phyloP scores from a whole-genome alignment of 2,329 filamentous ascomycete genomes.

The Colletotrichum viniferum region DNA sequence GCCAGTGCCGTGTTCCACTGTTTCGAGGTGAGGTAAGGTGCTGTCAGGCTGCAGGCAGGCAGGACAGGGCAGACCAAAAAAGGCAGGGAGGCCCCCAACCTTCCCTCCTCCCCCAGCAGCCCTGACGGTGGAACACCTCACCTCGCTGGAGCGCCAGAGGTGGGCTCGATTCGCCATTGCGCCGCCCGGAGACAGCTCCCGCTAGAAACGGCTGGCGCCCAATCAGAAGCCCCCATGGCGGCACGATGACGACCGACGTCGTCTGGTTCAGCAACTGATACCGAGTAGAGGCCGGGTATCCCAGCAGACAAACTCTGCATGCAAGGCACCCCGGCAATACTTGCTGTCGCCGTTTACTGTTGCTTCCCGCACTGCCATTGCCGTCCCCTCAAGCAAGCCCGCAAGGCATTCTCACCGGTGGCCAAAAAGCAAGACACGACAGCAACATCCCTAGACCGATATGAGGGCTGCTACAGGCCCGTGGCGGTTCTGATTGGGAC shows the following conservation, averaged over 20 bases:
- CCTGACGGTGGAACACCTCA: not conserved
- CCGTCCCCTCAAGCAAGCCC: not conserved
- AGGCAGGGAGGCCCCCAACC: not conserved
- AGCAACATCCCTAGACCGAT: not conserved
- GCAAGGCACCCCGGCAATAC: constrained; percentile 17
- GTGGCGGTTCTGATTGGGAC: not conserved
- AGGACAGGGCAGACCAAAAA: not conserved
- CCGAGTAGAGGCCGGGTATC: not conserved
- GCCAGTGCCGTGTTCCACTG: not conserved
- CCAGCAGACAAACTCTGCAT: constrained; percentile 9
- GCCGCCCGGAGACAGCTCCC: not conserved
- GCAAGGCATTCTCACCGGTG: not conserved
- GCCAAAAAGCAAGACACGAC: not conserved
- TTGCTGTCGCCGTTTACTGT: not conserved
- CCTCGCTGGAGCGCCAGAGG: not conserved
- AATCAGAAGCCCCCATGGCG: not conserved
- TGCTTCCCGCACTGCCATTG: not conserved
- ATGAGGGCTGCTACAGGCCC: not conserved
- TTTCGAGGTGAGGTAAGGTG: not conserved
- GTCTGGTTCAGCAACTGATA: not conserved
- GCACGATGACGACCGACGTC: constrained; percentile 9
- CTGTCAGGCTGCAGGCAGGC: not conserved
- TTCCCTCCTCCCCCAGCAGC: not conserved
- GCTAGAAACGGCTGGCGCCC: not conserved
- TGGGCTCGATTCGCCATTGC: not conserved